Percentiles rank a stretch among this genome's conserved stretches.
Conservation (phyloP, 345 rosid species). For the Dipteronia sinensis region DNA sequence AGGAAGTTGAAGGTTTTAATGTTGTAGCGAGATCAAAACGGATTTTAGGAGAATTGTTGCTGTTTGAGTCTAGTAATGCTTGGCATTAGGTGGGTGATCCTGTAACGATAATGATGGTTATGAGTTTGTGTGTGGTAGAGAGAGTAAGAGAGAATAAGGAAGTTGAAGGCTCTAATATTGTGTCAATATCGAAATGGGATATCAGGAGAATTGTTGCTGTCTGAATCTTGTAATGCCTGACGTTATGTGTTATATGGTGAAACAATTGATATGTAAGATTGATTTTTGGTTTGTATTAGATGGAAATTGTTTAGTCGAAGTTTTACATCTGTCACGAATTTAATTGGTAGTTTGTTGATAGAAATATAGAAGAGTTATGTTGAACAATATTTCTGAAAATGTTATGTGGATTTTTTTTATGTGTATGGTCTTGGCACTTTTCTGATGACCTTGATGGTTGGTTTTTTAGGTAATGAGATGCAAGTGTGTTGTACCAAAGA, state of each 20-base stretch:
- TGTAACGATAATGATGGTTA: background rate
- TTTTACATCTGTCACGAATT: background rate
- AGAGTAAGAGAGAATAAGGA: background rate
- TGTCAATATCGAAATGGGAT: background rate
- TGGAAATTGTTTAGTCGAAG: background rate
- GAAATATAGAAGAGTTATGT: background rate
- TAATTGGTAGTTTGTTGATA: background rate
- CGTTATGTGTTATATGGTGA: background rate
- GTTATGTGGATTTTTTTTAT: background rate
- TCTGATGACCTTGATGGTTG: slow-evolving; percentile 13
- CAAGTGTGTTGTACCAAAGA: slow-evolving; percentile 75
- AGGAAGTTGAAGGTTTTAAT: background rate
- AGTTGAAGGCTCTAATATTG: background rate
- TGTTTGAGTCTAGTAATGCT: background rate
- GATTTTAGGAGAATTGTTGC: background rate
- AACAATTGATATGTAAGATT: background rate
- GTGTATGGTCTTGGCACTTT: slow-evolving; percentile 11
- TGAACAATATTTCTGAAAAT: background rate
- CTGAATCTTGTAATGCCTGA: background rate
- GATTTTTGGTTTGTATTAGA: background rate
- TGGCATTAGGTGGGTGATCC: background rate
- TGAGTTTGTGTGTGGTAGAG: background rate
- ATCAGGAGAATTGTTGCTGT: background rate
- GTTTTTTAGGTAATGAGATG: slow-evolving; percentile 59
- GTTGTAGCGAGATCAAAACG: background rate